Percentiles rank a stretch among this genome's conserved stretches.
These are phyloP conservation scores for Calcarisporium arbuscula DNA, from an alignment of 2,329 filamentous ascomycete species.

Conservation along the genomic window DNA sequence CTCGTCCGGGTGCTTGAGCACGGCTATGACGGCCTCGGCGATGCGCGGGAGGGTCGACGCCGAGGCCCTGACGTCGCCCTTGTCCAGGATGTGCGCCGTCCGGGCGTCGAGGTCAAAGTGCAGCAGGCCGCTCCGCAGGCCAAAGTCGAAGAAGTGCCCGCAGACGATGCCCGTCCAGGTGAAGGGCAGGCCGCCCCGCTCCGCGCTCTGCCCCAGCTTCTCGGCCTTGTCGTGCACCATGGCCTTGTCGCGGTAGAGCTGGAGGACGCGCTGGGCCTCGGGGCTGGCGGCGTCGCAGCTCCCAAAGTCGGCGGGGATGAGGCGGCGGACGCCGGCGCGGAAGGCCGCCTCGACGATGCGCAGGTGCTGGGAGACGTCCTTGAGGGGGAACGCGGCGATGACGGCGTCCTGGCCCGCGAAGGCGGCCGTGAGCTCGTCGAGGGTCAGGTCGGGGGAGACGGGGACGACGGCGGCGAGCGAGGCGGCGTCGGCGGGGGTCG, in stretches of 20 bases:
- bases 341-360: slow-evolving; percentile 53
- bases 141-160: slow-evolving; percentile 46
- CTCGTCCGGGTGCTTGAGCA: slow-evolving; percentile 41
- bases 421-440: slow-evolving; percentile 35
- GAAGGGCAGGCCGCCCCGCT: slow-evolving; percentile 23
- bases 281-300: slow-evolving; percentile 28
- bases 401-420: slow-evolving; percentile 53
- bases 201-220: slow-evolving; percentile 22
- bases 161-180: slow-evolving; percentile 43
- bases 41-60: slow-evolving; percentile 42
- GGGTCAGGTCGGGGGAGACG: slow-evolving; percentile 21
- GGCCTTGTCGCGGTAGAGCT: slow-evolving; percentile 28
- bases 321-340: slow-evolving; percentile 53
- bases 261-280: slow-evolving; percentile 24
- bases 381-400: slow-evolving; percentile 30
- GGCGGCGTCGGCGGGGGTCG: slow-evolving; percentile 13
- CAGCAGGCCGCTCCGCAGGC: slow-evolving; percentile 25
- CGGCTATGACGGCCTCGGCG: slow-evolving; percentile 41
- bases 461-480: slow-evolving; percentile 13
- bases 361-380: slow-evolving; percentile 37
- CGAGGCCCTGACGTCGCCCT: slow-evolving; percentile 42
- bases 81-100: slow-evolving; percentile 42
- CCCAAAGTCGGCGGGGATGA: slow-evolving; percentile 55
- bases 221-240: slow-evolving; percentile 24
- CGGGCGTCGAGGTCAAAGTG: slow-evolving; percentile 39